Base-by-base conservation (phyloP, 2,329 filamentous ascomycete genomes). In the Ophiocordyceps camponoti-saundersi region DNA sequence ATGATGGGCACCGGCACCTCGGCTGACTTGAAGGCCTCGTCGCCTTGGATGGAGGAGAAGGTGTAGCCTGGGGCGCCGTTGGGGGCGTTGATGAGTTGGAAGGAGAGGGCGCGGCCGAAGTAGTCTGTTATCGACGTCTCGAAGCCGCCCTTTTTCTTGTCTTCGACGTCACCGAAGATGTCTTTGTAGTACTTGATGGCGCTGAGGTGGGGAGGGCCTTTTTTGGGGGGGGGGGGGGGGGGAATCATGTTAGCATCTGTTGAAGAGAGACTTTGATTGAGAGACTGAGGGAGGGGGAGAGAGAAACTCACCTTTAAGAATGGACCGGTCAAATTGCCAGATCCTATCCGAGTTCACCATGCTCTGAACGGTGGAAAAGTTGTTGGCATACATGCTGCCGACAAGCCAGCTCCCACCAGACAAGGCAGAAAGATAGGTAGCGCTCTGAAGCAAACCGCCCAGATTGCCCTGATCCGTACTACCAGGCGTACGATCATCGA, bases 371-470 rank as follows among this genome's bases (percentile, higher is more conserved):
- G 80, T 78, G 11, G 79, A 82, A 59, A 87, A 93, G 66, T 93
- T 93, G 70, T 95, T 95, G 55, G 79, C 68, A 57, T 78, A 89
- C 11, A 94, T 67, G 47, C 82, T 86, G n/a, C 85, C 85, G 5
- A 93, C 75, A 18, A 93, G 69, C 88, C 88, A 94, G 46, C 80
- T 78, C 47, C 87, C 87, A 29, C 88, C 87, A 8, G 85, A 90
- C 3, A 94, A 69, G 10, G 85, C 87, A 2, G 85, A 72, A 13
- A 93, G 61, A 58, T 94, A 95, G 0, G 86, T 94, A 0, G 85
- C 65, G 3, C 82, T 73, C 66, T 95, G 88, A 51, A 95, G 67
- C 52, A 94, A 65, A 4, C 88, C 88, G 45, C 87, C 85, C 22
- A 95, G 69, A 44, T 87, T 82, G 4, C 85, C 85, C 3, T 65